These are phyloP conservation scores for Ambrosiella xylebori DNA, from an alignment of 2,329 filamentous ascomycete species.

Conservation along the genomic window DNA sequence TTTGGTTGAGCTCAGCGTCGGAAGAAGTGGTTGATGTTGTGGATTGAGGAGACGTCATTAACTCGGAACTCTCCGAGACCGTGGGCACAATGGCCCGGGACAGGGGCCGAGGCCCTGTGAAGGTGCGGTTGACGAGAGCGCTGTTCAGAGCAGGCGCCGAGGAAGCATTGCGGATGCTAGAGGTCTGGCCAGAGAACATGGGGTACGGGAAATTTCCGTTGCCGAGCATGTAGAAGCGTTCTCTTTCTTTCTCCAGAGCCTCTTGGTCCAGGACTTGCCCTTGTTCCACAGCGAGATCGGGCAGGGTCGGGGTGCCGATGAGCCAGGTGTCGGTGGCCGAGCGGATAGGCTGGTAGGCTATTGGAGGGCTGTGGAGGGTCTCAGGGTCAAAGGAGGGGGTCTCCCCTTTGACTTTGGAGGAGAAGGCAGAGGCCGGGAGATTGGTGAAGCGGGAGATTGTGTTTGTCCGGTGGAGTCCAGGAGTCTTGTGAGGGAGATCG, in stretches of 20 bases:
- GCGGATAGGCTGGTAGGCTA: not conserved
- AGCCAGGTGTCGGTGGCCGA: not conserved
- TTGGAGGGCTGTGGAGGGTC: slow-evolving; percentile 2
- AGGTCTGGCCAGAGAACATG: slow-evolving; percentile 5
- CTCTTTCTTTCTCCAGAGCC: slow-evolving; percentile 6
- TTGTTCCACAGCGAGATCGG: slow-evolving; percentile 2
- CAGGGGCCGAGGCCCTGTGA: slow-evolving; percentile 1
- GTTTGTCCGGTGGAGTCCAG: not conserved
- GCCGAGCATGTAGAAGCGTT: slow-evolving; percentile 4
- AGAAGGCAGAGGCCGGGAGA: not conserved
- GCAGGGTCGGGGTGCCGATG: slow-evolving; percentile 7
- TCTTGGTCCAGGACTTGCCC: not conserved
- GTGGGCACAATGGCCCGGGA: not conserved
- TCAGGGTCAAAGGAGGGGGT: slow-evolving; percentile 7
- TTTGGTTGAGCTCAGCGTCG: slow-evolving; percentile 33
- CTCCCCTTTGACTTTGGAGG: not conserved
- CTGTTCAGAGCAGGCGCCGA: not conserved
- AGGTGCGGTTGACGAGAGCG: not conserved
- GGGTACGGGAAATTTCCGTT: slow-evolving; percentile 5
- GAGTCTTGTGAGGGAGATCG: not conserved
- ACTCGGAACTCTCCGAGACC: not conserved
- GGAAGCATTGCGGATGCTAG: not conserved
- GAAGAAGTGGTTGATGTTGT: slow-evolving; percentile 14
- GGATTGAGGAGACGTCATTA: not conserved
- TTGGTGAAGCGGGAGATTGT: slow-evolving; percentile 2